Conservation (phyloP, 139 green algal genomes). For the Tetraselmis striata region DNA sequence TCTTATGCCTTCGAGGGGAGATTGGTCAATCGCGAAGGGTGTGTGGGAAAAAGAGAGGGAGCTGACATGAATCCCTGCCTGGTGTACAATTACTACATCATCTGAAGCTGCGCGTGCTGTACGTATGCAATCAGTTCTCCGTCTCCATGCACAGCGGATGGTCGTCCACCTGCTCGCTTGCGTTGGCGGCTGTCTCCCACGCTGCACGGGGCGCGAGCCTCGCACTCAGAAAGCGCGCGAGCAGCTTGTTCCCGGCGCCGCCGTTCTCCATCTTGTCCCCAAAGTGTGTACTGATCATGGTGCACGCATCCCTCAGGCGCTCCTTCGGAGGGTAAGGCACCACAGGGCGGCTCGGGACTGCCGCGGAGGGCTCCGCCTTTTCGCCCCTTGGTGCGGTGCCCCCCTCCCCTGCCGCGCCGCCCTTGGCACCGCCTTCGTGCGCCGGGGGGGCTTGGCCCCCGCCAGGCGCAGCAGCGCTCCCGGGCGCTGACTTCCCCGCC, state of each 20-base stretch:
- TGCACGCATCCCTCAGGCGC: background rate
- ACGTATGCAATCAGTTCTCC: no score
- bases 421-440: background rate
- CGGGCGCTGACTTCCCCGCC: background rate
- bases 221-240: background rate
- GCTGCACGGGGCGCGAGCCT: background rate
- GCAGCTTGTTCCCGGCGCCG: background rate
- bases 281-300: background rate
- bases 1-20: no score
- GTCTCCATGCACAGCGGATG: no score
- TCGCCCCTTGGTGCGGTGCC: no score
- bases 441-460: background rate
- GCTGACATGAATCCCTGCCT: no score
- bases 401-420: background rate
- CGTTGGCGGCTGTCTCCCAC: no score
- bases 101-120: no score
- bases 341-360: background rate
- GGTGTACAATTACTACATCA: no score
- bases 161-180: no score
- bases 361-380: background rate
- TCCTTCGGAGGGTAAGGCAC: background rate
- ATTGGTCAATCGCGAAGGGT: no score
- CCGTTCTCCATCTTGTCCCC: background rate
- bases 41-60: no score
- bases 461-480: background rate